Evolutionary conservation across 2,329 filamentous ascomycete species (phyloP).

Genomic region (Verticillium albo-atrum): DNA sequence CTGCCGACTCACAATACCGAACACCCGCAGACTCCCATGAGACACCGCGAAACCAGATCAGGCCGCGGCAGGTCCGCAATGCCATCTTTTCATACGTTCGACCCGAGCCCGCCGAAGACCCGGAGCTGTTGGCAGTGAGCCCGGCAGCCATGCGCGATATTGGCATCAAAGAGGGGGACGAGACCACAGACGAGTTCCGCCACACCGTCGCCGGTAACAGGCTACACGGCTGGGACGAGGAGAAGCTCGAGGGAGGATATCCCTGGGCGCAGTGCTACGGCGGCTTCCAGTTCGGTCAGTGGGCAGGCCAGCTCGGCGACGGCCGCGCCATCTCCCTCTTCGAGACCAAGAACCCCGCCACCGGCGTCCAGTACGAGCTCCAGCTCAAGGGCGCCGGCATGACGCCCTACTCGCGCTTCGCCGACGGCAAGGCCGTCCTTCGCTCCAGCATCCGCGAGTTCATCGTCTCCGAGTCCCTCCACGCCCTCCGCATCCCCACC

Average conservation of each 20-base stretch:
- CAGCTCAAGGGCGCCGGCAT: slow-evolving; percentile 92
- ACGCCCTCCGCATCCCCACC: slow-evolving; percentile 79
- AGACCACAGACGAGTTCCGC: slow-evolving; percentile 68
- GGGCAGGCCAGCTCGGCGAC: slow-evolving; percentile 94
- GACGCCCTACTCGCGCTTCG: slow-evolving; percentile 94
- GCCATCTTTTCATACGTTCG: slow-evolving; percentile 90
- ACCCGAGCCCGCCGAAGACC: slow-evolving; percentile 65
- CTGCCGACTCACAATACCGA: slow-evolving; percentile 72
- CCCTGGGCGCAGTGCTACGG: slow-evolving; percentile 99
- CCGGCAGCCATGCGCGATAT: slow-evolving; percentile 74
- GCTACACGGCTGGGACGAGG: slow-evolving; percentile 72
- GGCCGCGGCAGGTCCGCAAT: slow-evolving; percentile 76
- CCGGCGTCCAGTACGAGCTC: slow-evolving; percentile 75
- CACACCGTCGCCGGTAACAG: slow-evolving; percentile 77
- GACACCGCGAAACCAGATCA: slow-evolving; percentile 70
- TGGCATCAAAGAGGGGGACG: slow-evolving; percentile 66
- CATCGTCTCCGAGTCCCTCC: slow-evolving; percentile 81
- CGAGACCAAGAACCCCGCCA: slow-evolving; percentile 72
- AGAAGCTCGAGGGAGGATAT: slow-evolving; percentile 67
- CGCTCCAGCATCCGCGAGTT: slow-evolving; percentile 93
- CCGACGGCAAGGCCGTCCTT: slow-evolving; percentile 90
- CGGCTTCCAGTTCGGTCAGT: slow-evolving; percentile 74
- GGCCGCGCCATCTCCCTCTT: slow-evolving; percentile 93
- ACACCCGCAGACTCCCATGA: slow-evolving; percentile 78
- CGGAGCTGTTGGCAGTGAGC: slow-evolving; percentile 80